phyloP scores from a whole-genome alignment of 2,329 filamentous ascomycete genomes.

The Fusarium longipes region DNA sequence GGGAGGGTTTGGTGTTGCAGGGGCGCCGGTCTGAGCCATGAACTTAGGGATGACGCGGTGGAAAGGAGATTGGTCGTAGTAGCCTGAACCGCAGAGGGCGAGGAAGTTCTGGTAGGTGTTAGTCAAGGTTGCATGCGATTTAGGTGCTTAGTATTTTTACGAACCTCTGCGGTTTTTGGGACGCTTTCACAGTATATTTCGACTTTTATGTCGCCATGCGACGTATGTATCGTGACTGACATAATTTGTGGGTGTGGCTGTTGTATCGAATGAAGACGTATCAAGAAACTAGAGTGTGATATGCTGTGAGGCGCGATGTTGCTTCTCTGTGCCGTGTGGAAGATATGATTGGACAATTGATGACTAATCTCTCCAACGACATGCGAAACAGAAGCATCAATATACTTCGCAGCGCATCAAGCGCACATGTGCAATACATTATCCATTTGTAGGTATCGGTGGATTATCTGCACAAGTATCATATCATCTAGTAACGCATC shows the following conservation, averaged over 20 bases:
- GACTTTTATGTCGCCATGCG: conserved; percentile 89
- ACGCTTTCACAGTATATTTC: conserved; percentile 97
- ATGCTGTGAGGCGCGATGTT: background rate
- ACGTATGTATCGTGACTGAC: conserved; percentile 85
- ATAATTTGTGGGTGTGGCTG: conserved; percentile 51
- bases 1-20: conserved; percentile 61
- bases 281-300: background rate
- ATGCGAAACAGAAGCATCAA: background rate
- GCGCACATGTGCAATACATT: too few species aligned
- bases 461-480: too few species aligned
- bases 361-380: conserved; percentile 17
- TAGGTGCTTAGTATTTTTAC: conserved; percentile 30
- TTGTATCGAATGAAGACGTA: background rate
- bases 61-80: conserved; percentile 80
- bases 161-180: conserved; percentile 87
- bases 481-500: too few species aligned
- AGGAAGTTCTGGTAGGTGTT: conserved; percentile 77
- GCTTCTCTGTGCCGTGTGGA: background rate
- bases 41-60: conserved; percentile 84
- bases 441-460: too few species aligned
- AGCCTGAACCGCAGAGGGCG: conserved; percentile 82
- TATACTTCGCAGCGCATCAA: too few species aligned
- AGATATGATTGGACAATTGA: conserved; percentile 17
- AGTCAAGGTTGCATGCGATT: conserved; percentile 9
- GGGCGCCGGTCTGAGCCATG: conserved; percentile 82